Evolutionary conservation across 345 rosid genomes (phyloP).

Genomic region (Excoecaria cochinchinensis): DNA sequence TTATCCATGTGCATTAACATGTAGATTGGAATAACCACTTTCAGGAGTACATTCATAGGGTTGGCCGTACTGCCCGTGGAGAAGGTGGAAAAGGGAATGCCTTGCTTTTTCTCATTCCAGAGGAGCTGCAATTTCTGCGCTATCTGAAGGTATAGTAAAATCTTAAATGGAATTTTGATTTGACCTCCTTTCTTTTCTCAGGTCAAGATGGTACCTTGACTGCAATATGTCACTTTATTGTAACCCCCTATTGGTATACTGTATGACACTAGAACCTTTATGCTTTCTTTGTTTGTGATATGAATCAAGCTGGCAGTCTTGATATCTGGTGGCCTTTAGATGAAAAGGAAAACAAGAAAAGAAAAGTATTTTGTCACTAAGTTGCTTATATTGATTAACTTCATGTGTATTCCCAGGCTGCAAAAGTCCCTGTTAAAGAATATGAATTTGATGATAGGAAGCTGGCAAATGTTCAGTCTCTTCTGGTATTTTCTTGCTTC

Average conservation of each 20-base stretch:
- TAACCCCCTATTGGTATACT: background rate
- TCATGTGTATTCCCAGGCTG: conserved; percentile 44
- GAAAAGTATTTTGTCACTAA: background rate
- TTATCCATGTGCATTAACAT: conserved; percentile 9
- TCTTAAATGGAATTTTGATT: background rate
- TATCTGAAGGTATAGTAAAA: conserved; percentile 66
- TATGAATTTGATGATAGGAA: conserved; percentile 80
- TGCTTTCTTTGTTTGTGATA: background rate
- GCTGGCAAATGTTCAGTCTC: conserved; percentile 78
- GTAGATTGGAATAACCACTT: conserved; percentile 18
- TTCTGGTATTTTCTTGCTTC: conserved; percentile 54
- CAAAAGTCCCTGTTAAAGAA: conserved; percentile 91
- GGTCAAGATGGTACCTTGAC: background rate
- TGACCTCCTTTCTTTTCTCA: background rate
- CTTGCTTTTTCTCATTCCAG: conserved; percentile 83
- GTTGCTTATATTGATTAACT: conserved; percentile 2
- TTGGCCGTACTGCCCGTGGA: conserved; percentile 99
- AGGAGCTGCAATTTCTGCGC: conserved; percentile 83
- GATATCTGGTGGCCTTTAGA: background rate
- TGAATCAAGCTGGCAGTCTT: background rate
- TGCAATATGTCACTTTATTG: background rate
- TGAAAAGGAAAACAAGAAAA: background rate
- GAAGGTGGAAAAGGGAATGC: conserved; percentile 99
- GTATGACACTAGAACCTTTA: background rate
- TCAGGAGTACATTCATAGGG: conserved; percentile 98